Evolutionary conservation across 306 rosid species (phyloP).

Genomic region (Pterocarpus macrocarpus): DNA sequence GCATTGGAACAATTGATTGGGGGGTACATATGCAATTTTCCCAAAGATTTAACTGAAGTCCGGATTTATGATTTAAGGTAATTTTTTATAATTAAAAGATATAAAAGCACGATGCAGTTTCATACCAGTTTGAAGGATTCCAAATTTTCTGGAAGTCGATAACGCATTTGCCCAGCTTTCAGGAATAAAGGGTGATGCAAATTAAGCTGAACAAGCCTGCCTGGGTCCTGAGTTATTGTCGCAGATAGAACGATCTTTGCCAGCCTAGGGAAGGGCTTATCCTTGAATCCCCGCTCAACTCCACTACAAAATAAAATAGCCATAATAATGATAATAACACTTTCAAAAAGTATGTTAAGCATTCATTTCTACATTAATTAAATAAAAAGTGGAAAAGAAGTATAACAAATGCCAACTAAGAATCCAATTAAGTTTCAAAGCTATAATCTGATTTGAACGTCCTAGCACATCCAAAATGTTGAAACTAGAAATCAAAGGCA

Average conservation of each 20-base stretch:
- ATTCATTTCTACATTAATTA: conserved; percentile 12
- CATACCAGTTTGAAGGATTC: conserved; percentile 82
- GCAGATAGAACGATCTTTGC: conserved; percentile 93
- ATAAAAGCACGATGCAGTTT: conserved; percentile 24
- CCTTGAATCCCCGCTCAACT: conserved; percentile 88
- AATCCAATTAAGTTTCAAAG: conserved; percentile 28
- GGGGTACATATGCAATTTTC: background rate
- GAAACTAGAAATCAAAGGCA: background rate
- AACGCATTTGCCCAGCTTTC: conserved; percentile 84
- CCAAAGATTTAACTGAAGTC: background rate
- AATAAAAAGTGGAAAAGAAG: conserved; percentile 5
- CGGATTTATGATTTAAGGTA: background rate
- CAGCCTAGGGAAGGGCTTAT: conserved; percentile 78
- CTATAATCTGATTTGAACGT: background rate
- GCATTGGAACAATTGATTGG: background rate
- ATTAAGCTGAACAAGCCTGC: conserved; percentile 86
- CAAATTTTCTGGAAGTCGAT: conserved; percentile 82
- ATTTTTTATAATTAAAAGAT: background rate
- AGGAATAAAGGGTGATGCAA: conserved; percentile 85
- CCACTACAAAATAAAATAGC: conserved; percentile 61
- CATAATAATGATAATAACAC: background rate
- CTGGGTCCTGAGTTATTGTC: conserved; percentile 85
- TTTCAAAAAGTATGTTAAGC: background rate
- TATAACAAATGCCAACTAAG: background rate
- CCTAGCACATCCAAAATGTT: background rate